Base-by-base conservation (phyloP, 805 yeast genomes). In the Naumovozyma dairenensis region DNA sequence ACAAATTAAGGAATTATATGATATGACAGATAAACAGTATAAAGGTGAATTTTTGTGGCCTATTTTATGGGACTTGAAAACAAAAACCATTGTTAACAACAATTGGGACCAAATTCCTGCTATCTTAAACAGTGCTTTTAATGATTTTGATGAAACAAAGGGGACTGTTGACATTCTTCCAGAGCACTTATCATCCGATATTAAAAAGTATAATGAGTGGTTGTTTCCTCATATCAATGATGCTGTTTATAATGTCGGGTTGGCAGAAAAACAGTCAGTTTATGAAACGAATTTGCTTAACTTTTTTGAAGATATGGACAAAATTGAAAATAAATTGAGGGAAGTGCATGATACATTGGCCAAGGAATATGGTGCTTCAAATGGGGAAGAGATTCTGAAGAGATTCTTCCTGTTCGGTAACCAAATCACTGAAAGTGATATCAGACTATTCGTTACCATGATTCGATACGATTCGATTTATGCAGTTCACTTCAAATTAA, bases 401-500 rank as follows among this genome's bases (percentile, higher is more conserved):
- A 47, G 46, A 42, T 48, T 65, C 22, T 80, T 59, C 52, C 57
- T 87, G 31, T 51, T 74, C 8, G 87, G 86, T 6, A 66, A 74
- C 37, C 62, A 59, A 28, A 60, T 89, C 34, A 87, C 96, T 1
- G 96, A 89, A 61, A 92, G 93, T 6, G 97, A 89, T 57, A 67
- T 89, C 38, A 69, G 96, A 43, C 70, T 89, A 34, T 89, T 61
- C 63, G 74, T 95, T 15, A 89, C 97, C 2, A 77, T 87, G 38
- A 67, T 85, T 27, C 73, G 98, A 48, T 89, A 87, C 51, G 97
- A 89, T 58, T 80, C 92, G 1, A 92, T 85, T 17, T 89, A 89
- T 54, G 86, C 78, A 35, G 94, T 85, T 57, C 96, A 87, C 59
- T 92, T 89, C 72, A 89, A 89, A 62, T 82, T 94, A 58, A 89